Conservation (phyloP, 306 rosid genomes). For the Luffa acutangula region DNA sequence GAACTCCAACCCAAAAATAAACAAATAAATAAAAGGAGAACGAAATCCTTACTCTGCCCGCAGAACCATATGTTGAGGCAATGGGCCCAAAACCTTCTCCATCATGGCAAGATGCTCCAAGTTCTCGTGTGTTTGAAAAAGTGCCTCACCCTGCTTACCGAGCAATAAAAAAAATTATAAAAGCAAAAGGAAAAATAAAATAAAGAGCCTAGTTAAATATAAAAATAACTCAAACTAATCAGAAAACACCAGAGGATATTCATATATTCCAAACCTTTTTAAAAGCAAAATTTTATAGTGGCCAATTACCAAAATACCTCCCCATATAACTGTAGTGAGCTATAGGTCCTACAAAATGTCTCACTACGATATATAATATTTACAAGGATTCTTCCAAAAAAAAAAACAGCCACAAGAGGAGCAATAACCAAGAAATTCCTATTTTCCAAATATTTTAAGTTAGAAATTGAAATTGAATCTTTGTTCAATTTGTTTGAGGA, state of each 20-base stretch:
- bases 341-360: background rate
- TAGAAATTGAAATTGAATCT: background rate
- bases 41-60: slow-evolving; percentile 54
- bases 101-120: slow-evolving; percentile 86
- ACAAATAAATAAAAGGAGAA: background rate
- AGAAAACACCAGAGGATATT: background rate
- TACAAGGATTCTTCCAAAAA: background rate
- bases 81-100: slow-evolving; percentile 81
- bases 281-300: background rate
- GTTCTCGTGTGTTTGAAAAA: slow-evolving; percentile 76
- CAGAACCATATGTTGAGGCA: slow-evolving; percentile 63
- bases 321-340: background rate
- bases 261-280: background rate
- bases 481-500: background rate
- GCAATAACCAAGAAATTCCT: background rate
- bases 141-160: slow-evolving; percentile 59
- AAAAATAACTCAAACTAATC: background rate
- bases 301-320: background rate
- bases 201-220: background rate
- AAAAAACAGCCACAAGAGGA: background rate
- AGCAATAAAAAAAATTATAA: background rate
- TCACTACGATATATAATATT: background rate
- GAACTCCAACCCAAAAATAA: background rate
- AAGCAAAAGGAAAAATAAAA: background rate
- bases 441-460: background rate